These are phyloP conservation scores for Metschnikowia aberdeeniae DNA, from an alignment of 805 yeast species.

Conservation along the genomic window DNA sequence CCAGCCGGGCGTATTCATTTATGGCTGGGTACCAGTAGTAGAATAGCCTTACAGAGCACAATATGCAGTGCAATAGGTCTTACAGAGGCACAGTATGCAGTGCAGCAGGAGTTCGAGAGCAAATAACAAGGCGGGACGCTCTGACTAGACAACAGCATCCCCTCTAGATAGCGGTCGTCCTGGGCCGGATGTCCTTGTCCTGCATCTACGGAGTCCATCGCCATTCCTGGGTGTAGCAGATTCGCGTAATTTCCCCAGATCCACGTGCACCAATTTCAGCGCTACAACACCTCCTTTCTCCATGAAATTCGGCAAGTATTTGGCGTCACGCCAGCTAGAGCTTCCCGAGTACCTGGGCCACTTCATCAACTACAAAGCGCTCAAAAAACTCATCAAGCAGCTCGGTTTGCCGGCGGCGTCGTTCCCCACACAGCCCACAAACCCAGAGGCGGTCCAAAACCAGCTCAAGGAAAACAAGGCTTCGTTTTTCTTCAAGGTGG, in stretches of 20 bases:
- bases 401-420: constrained; percentile 47
- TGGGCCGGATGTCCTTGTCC: too few species aligned
- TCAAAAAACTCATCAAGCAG: constrained; percentile 86
- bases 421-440: constrained; percentile 15
- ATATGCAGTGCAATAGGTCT: too few species aligned
- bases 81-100: too few species aligned
- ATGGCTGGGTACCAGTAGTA: too few species aligned
- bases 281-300: background rate
- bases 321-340: constrained; percentile 91
- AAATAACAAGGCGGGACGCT: too few species aligned
- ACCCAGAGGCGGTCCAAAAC: constrained; percentile 29
- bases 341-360: constrained; percentile 92
- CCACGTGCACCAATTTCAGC: constrained; percentile 6
- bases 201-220: too few species aligned
- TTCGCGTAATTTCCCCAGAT: constrained; percentile 4
- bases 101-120: too few species aligned
- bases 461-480: constrained; percentile 85
- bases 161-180: too few species aligned
- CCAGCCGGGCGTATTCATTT: too few species aligned
- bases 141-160: too few species aligned
- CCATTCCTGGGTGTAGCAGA: too few species aligned
- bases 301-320: constrained; percentile 91
- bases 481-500: constrained; percentile 81
- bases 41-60: too few species aligned
- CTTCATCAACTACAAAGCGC: constrained; percentile 90